Evolutionary conservation across 2,329 filamentous ascomycete genomes (phyloP).

Genomic region (Lojkania enalia): DNA sequence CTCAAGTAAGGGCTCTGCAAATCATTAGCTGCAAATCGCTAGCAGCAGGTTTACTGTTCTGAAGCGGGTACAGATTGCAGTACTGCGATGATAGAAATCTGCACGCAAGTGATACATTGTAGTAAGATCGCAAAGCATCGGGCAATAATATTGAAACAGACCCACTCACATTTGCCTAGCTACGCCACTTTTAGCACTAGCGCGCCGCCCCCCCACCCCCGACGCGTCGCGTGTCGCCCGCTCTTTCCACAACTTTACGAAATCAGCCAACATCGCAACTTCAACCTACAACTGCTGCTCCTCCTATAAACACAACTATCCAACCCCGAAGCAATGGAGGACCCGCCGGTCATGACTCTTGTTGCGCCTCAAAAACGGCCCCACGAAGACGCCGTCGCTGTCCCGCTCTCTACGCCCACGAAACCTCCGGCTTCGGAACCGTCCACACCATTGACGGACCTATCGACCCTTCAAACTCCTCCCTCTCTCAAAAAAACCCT

Average conservation of each 20-base stretch:
- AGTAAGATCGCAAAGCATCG: too few relatives aligned
- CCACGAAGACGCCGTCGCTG: constrained; percentile 31
- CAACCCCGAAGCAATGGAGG: constrained; percentile 31
- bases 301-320: background rate
- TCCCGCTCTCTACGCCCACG: constrained; percentile 31
- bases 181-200: too few relatives aligned
- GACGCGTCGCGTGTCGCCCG: constrained; percentile 22
- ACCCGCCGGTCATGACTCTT: constrained; percentile 22
- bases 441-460: constrained; percentile 26
- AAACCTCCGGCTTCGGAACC: constrained; percentile 30
- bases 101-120: too few relatives aligned
- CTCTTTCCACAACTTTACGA: constrained; percentile 12
- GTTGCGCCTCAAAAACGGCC: constrained; percentile 37
- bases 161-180: too few relatives aligned
- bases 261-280: constrained; percentile 3
- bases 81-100: too few relatives aligned
- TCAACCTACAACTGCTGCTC: constrained; percentile 5
- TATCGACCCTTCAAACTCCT: constrained; percentile 37
- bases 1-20: too few relatives aligned
- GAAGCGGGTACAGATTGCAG: too few relatives aligned
- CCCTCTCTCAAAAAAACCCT: constrained; percentile 28
- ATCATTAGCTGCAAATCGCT: too few relatives aligned
- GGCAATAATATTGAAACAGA: too few relatives aligned
- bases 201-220: constrained; percentile 27
- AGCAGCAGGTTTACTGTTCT: too few relatives aligned